Evolutionary conservation across 441 rosid species (phyloP).

Genomic region (Hura crepitans): DNA sequence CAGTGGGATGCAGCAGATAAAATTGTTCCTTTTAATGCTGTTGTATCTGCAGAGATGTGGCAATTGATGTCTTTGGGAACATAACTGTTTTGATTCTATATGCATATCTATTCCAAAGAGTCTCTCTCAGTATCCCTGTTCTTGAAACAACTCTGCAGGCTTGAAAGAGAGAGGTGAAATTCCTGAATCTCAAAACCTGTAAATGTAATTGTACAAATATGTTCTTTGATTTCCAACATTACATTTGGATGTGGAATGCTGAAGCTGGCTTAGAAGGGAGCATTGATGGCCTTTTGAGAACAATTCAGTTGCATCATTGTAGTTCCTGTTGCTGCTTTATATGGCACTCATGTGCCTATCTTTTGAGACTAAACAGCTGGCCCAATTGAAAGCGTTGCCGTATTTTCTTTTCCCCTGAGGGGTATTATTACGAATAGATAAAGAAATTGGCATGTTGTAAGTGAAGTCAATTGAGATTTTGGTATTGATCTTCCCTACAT

Average conservation of each 20-base stretch:
- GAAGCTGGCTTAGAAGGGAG: constrained; percentile 2
- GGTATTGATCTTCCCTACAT: not conserved
- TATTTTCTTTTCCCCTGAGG: not conserved
- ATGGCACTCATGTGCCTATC: not conserved
- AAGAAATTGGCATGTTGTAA: constrained; percentile 7
- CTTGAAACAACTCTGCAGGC: constrained; percentile 9
- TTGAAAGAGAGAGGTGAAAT: constrained; percentile 9
- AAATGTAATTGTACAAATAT: not conserved
- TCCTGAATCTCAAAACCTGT: not conserved
- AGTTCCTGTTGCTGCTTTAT: not conserved
- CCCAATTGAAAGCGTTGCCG: not conserved
- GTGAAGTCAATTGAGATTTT: constrained; percentile 11
- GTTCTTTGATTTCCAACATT: not conserved
- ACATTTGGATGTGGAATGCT: not conserved
- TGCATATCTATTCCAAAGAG: not conserved
- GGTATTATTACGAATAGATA: not conserved
- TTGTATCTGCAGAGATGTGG: constrained; percentile 2
- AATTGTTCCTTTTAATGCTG: not conserved
- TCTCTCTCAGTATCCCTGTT: constrained; percentile 7
- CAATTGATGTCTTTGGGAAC: not conserved
- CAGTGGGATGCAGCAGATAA: not conserved
- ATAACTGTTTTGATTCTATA: not conserved
- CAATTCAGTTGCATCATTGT: constrained; percentile 1
- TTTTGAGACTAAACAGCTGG: constrained; percentile 1
- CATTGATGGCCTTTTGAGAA: constrained; percentile 1